Base-by-base conservation (phyloP, 2,329 filamentous ascomycete species). In the Acrocalymma vagum region DNA sequence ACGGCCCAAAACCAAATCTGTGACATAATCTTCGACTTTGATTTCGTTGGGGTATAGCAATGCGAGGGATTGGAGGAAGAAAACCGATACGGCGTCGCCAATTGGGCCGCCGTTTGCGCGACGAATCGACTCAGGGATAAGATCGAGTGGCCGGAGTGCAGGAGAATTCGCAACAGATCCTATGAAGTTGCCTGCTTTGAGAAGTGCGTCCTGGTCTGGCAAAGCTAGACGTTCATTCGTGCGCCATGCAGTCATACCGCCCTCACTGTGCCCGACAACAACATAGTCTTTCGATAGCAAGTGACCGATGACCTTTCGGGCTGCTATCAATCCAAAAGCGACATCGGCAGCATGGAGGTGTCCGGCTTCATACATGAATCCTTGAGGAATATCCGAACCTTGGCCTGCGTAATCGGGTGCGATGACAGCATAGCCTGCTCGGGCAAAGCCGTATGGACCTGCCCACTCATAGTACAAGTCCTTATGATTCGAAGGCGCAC, bases 321-420 rank as follows among this genome's bases (percentile, higher is more conserved):
- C 51, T 4, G 53, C 53, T 13, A 59, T 44, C 3, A 57, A 35
- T 3, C 42, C 40, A 32, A 49, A 59, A 2, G 48, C 53, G 11
- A 37, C 53, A 22, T 59, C 46, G 3, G 53, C 55, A 9, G 51
- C 55, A n/a, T 59, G 53, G 6, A 57, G 41, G 25, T 37, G 51
- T 22, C 53, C 53, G 6, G 53, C 39, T 26, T 56, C 55, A 29
- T 58, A 56, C 55, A 53, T 56, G 29, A 58, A 58, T 13, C 55
- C 52, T 36, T 53, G 49, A 3, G 49, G 42, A 16, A 55, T 55
- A 18, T 53, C 46, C 3, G 46, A 47, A 8, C 52, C 52, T 29
- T 55, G 49, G 23, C 35, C 35, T 4, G 41, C 34, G 22, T 44
- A 58, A 36, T 60, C 54, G 6, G 55, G 52, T 22, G 43, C 50